These are phyloP conservation scores for Rhynchospora tenuis DNA, from an alignment of 176 grass and related monocot genomes.

Conservation along the genomic window DNA sequence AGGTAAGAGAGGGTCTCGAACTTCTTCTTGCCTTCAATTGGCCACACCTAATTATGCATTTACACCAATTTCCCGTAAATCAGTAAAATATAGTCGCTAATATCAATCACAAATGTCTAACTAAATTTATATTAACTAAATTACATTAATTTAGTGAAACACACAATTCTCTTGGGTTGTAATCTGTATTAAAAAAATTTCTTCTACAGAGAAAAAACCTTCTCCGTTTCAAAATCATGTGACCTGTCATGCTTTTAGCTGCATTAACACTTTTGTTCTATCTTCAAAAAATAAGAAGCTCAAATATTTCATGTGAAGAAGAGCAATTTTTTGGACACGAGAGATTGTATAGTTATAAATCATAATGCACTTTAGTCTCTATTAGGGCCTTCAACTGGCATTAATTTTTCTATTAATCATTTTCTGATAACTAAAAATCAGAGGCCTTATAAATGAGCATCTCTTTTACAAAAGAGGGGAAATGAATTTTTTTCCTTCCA, in stretches of 20 bases:
- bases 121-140: too few relatives aligned
- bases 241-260: neutral
- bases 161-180: neutral
- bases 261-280: neutral
- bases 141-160: too few relatives aligned
- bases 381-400: neutral
- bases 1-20: constrained; percentile 91
- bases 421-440: too few relatives aligned
- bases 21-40: constrained; percentile 46
- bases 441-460: too few relatives aligned
- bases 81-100: neutral
- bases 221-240: neutral
- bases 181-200: neutral
- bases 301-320: neutral
- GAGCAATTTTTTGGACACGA: neutral
- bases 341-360: neutral
- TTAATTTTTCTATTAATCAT: neutral
- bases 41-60: constrained; percentile 40
- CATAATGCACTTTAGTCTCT: neutral
- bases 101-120: neutral
- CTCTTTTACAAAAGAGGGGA: too few relatives aligned
- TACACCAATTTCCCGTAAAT: neutral
- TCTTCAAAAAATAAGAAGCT: neutral
- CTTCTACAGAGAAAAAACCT: neutral
- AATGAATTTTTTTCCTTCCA: too few relatives aligned